Evolutionary conservation across 352 stramenopile genomes (phyloP).

Genomic region (Globisporangium echinulatum): DNA sequence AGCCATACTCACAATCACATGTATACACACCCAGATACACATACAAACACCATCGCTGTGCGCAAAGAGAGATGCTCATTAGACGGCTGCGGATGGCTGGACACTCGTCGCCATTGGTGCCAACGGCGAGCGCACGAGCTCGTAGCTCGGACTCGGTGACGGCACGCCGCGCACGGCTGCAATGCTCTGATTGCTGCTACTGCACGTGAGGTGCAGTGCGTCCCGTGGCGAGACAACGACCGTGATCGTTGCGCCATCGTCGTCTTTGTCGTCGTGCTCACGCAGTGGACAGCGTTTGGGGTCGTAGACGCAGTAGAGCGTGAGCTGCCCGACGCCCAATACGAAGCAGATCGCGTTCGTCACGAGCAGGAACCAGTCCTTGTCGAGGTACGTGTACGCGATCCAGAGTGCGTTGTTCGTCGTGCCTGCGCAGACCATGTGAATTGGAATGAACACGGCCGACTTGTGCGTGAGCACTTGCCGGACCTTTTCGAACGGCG

Average conservation of each 20-base stretch:
- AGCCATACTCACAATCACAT: neutral
- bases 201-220: neutral
- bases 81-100: neutral
- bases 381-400: constrained; percentile 30
- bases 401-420: constrained; percentile 58
- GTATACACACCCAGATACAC: too few relatives aligned
- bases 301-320: constrained; percentile 42
- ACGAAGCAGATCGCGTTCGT: constrained; percentile 37
- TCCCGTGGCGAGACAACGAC: constrained; percentile 2
- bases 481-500: constrained; percentile 44
- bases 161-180: neutral
- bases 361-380: constrained; percentile 47
- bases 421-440: constrained; percentile 44
- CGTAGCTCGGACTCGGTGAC: constrained; percentile 2
- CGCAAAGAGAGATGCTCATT: neutral
- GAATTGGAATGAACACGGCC: constrained; percentile 41
- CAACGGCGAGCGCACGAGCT: constrained; percentile 1
- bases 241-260: neutral
- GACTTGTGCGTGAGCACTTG: constrained; percentile 42
- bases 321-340: constrained; percentile 27
- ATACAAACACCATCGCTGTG: too few relatives aligned
- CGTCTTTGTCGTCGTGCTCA: constrained; percentile 16
- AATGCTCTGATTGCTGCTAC: neutral
- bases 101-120: neutral
- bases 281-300: constrained; percentile 31